phyloP scores from a whole-genome alignment of 2,329 filamentous ascomycete genomes.

The Exserohilum turcica region DNA sequence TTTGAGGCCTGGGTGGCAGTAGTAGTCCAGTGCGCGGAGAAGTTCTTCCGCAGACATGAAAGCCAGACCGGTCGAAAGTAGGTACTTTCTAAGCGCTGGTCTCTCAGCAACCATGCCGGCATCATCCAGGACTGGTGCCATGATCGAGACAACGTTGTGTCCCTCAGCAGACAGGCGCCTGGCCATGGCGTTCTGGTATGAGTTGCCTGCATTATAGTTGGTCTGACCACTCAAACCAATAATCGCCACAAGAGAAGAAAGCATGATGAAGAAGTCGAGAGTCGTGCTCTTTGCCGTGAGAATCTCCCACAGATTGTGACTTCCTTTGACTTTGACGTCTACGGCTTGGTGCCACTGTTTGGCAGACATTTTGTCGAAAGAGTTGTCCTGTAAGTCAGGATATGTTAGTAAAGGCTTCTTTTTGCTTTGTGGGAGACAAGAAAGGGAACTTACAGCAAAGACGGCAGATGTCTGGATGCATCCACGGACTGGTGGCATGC shows the following conservation, averaged over 20 bases:
- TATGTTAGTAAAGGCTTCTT: not conserved
- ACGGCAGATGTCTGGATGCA: slow-evolving; percentile 11
- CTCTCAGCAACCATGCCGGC: slow-evolving; percentile 29
- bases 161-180: slow-evolving; percentile 21
- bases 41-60: not conserved
- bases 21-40: not conserved
- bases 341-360: slow-evolving; percentile 17
- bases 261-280: slow-evolving; percentile 50
- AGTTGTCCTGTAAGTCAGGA: not conserved
- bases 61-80: not conserved
- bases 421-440: not conserved
- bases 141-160: slow-evolving; percentile 13
- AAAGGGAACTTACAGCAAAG: not conserved
- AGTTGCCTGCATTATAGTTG: slow-evolving; percentile 35
- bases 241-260: slow-evolving; percentile 36
- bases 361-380: slow-evolving; percentile 18
- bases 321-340: slow-evolving; percentile 25
- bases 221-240: slow-evolving; percentile 31
- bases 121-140: slow-evolving; percentile 34
- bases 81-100: not conserved
- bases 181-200: slow-evolving; percentile 39
- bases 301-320: slow-evolving; percentile 31
- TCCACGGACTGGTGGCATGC: slow-evolving; percentile 2
- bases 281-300: not conserved
- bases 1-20: not conserved